Percentiles rank a stretch among this genome's conserved stretches.
Evolutionary conservation across 2,329 filamentous ascomycete genomes (phyloP).

Genomic region (Aspergillus tamarii): DNA sequence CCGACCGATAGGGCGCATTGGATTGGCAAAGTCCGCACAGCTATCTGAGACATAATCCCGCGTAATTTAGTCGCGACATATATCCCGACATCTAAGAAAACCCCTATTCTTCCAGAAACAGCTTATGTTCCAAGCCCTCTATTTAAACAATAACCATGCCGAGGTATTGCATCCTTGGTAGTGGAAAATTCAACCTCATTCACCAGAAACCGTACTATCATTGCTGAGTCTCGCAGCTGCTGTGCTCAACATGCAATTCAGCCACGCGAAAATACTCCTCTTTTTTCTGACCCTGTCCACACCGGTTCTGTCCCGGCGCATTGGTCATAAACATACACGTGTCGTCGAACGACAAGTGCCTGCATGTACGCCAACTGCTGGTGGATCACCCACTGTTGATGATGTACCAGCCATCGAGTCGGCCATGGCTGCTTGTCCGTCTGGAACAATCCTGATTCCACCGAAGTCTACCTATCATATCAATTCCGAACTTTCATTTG

Average conservation of each 20-base stretch:
- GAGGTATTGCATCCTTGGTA: not conserved
- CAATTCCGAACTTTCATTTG: not conserved
- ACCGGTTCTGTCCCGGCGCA: not conserved
- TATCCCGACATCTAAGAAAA: not conserved
- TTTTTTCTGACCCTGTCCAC: not conserved
- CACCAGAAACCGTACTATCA: not conserved
- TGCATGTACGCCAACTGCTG: not conserved
- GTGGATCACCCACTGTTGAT: not conserved
- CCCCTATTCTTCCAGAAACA: not conserved
- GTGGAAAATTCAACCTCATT: not conserved
- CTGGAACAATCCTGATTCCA: not conserved
- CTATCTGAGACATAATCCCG: not conserved
- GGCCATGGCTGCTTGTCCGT: not conserved
- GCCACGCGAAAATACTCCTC: not conserved
- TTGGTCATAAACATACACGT: not conserved
- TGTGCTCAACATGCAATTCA: not conserved
- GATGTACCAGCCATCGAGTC: conserved; percentile 2
- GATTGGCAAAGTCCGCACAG: too few relatives aligned
- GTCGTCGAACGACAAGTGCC: not conserved
- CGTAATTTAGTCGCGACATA: not conserved
- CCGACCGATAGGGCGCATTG: too few relatives aligned
- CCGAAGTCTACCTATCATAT: not conserved
- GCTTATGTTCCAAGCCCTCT: not conserved
- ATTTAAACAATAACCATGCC: not conserved
- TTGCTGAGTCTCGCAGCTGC: not conserved